A percentile compares a stretch with the other conserved stretches of the same genome.
Conservation (phyloP, 2,329 filamentous ascomycete species). For the Fusarium neocosmosporiellum region DNA sequence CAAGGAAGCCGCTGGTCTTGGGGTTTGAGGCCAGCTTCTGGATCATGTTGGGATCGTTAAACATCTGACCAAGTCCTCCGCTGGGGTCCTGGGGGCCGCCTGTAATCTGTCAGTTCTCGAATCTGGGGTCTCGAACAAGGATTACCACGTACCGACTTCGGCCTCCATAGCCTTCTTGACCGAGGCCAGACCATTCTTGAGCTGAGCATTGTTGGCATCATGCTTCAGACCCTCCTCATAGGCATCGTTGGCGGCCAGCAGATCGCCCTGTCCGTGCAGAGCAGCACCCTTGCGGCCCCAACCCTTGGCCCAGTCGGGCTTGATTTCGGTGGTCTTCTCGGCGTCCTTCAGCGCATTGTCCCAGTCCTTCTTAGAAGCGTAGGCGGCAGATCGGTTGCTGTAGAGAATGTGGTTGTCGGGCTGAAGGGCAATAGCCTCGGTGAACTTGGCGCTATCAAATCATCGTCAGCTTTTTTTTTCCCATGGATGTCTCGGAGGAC, state of each 20-base stretch:
- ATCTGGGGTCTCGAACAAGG: neutral
- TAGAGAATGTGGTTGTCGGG: conserved; percentile 95
- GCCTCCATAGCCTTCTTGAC: conserved; percentile 89
- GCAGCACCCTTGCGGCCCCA: conserved; percentile 95
- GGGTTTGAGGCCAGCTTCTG: conserved; percentile 94
- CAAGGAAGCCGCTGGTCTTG: conserved; percentile 86
- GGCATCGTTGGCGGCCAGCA: conserved; percentile 86
- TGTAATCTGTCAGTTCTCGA: conserved; percentile 18
- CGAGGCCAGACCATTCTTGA: conserved; percentile 86
- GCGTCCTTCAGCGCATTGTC: conserved; percentile 88
- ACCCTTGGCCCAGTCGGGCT: conserved; percentile 98
- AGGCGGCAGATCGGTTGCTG: conserved; percentile 91
- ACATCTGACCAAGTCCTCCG: conserved; percentile 88
- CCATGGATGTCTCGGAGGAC: neutral
- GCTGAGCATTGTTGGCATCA: conserved; percentile 90
- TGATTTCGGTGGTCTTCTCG: conserved; percentile 91
- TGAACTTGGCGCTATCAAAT: conserved; percentile 83
- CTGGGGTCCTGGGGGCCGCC: conserved; percentile 66
- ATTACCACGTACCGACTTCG: conserved; percentile 49
- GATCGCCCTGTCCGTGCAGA: conserved; percentile 86
- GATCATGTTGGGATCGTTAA: conserved; percentile 90
- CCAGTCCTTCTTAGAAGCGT: conserved; percentile 92
- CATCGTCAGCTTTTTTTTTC: conserved; percentile 26
- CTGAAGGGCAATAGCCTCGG: conserved; percentile 89
- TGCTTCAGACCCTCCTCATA: conserved; percentile 96